Conservation (phyloP, 1,284 basidiomycete genomes). For the Pseudozyma pruni region DNA sequence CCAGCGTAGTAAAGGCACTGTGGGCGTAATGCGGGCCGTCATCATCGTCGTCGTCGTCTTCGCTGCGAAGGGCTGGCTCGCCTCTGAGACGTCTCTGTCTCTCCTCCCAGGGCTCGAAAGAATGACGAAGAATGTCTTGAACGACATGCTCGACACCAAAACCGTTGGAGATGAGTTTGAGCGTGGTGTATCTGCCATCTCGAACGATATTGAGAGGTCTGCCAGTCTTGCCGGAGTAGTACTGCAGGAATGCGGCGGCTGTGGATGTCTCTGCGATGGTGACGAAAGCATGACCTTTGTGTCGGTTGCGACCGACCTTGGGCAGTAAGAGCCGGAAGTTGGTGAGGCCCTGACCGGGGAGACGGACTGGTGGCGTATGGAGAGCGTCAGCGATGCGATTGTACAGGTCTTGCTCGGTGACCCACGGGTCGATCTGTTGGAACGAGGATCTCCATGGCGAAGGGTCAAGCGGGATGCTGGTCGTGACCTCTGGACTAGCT, state of each 20-base stretch:
- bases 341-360: conserved; percentile 9
- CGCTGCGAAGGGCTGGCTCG: not conserved
- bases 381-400: conserved; percentile 20
- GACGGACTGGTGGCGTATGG: conserved; percentile 22
- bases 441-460: conserved; percentile 31
- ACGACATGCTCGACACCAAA: conserved; percentile 14
- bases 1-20: not conserved
- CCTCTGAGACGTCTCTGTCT: conserved; percentile 10
- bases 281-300: conserved; percentile 23
- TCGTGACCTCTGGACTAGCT: not conserved
- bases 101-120: conserved; percentile 17
- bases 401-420: conserved; percentile 36
- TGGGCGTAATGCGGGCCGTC: not conserved
- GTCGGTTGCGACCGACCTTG: not conserved
- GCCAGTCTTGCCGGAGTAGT: conserved; percentile 6
- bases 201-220: conserved; percentile 12
- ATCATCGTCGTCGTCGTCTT: conserved; percentile 3
- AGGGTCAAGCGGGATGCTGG: no score
- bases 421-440: conserved; percentile 26
- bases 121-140: conserved; percentile 7
- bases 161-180: conserved; percentile 26
- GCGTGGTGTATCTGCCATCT: conserved; percentile 7
- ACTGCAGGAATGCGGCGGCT: conserved; percentile 17
- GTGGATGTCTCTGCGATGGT: conserved; percentile 35
- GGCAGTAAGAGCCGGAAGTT: conserved; percentile 28